These are phyloP conservation scores for Ogataea siamensis DNA, from an alignment of 805 yeast genomes.

Conservation along the genomic window DNA sequence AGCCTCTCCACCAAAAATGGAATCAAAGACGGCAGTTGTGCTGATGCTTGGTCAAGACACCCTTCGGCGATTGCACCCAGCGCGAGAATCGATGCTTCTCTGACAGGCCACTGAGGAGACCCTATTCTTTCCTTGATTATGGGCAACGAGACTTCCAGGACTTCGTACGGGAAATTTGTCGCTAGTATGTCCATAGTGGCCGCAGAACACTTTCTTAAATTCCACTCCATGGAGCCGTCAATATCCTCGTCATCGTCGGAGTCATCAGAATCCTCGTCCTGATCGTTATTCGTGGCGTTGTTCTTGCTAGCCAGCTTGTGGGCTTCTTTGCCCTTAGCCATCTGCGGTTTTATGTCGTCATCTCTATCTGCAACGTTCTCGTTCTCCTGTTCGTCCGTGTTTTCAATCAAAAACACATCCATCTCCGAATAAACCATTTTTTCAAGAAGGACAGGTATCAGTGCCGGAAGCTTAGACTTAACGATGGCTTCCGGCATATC, in stretches of 20 bases:
- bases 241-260: conserved; percentile 70
- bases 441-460: conserved; percentile 74
- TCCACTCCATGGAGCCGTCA: conserved; percentile 77
- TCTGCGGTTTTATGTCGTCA: conserved; percentile 83
- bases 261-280: conserved; percentile 45
- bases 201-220: conserved; percentile 88
- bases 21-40: conserved; percentile 73
- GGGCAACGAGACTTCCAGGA: conserved; percentile 69
- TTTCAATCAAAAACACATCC: conserved; percentile 63
- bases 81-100: conserved; percentile 93
- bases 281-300: conserved; percentile 16
- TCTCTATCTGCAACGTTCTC: conserved; percentile 75
- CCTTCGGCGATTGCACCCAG: conserved; percentile 95
- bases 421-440: conserved; percentile 88
- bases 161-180: conserved; percentile 61
- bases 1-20: conserved; percentile 83
- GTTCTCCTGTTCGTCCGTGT: conserved; percentile 71
- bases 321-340: conserved; percentile 60
- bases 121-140: conserved; percentile 67
- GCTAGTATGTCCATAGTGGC: conserved; percentile 87
- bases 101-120: conserved; percentile 76
- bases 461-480: conserved; percentile 52
- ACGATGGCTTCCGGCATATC: conserved; percentile 56
- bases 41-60: conserved; percentile 66
- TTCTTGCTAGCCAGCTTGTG: conserved; percentile 26